Conservation (phyloP, 2,329 filamentous ascomycete genomes). For the Tolypocladium tropicale region DNA sequence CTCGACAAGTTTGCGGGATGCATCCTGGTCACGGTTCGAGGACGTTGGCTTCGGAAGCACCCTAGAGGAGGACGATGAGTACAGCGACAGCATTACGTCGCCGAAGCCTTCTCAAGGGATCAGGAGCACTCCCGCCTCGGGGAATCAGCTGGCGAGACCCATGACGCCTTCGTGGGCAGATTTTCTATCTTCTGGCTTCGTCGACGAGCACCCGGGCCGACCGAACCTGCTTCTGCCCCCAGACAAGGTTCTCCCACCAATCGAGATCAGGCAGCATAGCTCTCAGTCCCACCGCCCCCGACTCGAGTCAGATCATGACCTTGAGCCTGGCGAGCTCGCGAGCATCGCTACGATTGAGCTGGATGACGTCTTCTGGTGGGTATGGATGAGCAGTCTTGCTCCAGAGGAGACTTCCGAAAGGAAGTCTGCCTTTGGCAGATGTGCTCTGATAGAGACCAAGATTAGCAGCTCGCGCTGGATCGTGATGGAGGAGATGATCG, state of each 20-base stretch:
- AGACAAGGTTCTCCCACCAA: slow-evolving; percentile 81
- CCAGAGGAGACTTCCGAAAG: slow-evolving; percentile 76
- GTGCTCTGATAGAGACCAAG: slow-evolving; percentile 80
- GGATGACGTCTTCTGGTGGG: slow-evolving; percentile 98
- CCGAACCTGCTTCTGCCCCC: slow-evolving; percentile 73
- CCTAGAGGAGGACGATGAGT: slow-evolving; percentile 60
- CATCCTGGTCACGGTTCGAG: slow-evolving; percentile 94
- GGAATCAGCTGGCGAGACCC: slow-evolving; percentile 63
- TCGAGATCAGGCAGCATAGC: slow-evolving; percentile 68
- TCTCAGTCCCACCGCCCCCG: slow-evolving; percentile 74
- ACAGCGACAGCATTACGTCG: slow-evolving; percentile 40
- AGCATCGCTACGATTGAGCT: slow-evolving; percentile 80
- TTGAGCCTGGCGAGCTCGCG: slow-evolving; percentile 89
- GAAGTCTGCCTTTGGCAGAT: slow-evolving; percentile 90
- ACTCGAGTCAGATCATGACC: slow-evolving; percentile 53
- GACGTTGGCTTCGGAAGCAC: slow-evolving; percentile 81
- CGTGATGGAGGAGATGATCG: slow-evolving; percentile 92
- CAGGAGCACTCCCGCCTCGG: slow-evolving; percentile 56
- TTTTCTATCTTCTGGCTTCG: slow-evolving; percentile 88
- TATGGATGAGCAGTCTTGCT: slow-evolving; percentile 95
- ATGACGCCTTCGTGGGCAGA: slow-evolving; percentile 98
- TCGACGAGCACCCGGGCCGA: slow-evolving; percentile 58
- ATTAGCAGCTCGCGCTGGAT: slow-evolving; percentile 81
- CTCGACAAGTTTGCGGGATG: slow-evolving; percentile 66
- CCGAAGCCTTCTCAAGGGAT: slow-evolving; percentile 38